Percentiles rank a stretch among this genome's conserved stretches.
These are phyloP conservation scores for Termitomyces sp. DNA, from an alignment of 768 basidiomycete species.

Conservation along the genomic window DNA sequence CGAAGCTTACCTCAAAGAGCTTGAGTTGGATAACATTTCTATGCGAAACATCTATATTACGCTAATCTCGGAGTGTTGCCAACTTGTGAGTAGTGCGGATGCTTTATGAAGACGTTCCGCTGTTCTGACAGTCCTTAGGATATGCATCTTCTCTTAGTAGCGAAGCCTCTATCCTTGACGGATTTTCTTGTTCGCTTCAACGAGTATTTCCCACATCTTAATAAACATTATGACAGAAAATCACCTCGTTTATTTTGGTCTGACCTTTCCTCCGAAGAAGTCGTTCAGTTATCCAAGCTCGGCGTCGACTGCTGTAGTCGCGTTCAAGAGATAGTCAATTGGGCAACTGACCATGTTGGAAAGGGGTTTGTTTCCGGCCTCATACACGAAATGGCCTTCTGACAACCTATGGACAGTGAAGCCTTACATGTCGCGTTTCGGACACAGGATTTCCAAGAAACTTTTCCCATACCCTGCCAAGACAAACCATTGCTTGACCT, in stretches of 20 bases:
- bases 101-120: neutral
- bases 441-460: slow-evolving; percentile 13
- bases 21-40: slow-evolving; percentile 9
- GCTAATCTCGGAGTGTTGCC: slow-evolving; percentile 22
- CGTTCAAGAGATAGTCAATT: slow-evolving; percentile 11
- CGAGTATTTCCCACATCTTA: slow-evolving; percentile 33
- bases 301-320: slow-evolving; percentile 12
- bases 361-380: slow-evolving; percentile 9
- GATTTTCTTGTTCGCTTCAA: slow-evolving; percentile 34
- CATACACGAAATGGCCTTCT: neutral
- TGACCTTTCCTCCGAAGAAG: slow-evolving; percentile 5
- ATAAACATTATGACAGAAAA: slow-evolving; percentile 11
- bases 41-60: slow-evolving; percentile 27
- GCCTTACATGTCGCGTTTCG: slow-evolving; percentile 14
- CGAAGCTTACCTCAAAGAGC: slow-evolving; percentile 12
- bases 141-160: slow-evolving; percentile 26
- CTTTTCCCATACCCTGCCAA: slow-evolving; percentile 13
- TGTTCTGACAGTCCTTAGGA: slow-evolving; percentile 19
- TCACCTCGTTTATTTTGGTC: slow-evolving; percentile 23
- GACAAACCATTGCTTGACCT: slow-evolving; percentile 12
- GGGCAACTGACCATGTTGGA: slow-evolving; percentile 14
- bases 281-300: slow-evolving; percentile 8
- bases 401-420: slow-evolving; percentile 12
- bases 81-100: slow-evolving; percentile 18
- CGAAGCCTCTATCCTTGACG: slow-evolving; percentile 19